Base-by-base conservation (phyloP, 2,329 filamentous ascomycete species). In the Remersonia thermophila region DNA sequence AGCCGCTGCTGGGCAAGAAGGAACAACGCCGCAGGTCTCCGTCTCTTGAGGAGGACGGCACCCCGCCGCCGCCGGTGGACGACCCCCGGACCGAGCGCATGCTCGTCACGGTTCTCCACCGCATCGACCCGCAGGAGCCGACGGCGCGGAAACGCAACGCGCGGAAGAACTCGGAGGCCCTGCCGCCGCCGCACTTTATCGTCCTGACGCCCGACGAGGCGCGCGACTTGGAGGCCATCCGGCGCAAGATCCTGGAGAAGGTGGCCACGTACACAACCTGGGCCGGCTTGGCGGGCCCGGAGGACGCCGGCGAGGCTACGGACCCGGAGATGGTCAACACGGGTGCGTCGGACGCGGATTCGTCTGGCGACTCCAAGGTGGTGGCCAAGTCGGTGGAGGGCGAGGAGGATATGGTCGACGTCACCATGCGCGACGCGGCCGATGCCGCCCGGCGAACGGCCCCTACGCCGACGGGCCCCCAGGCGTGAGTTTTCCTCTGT, bases 361-460 rank as follows among this genome's bases (percentile, higher is more conserved):
- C 76, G 3, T 77, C 77, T 3, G 73, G 71, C 8, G 81, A 82
- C 45, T 67, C 72, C 15, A 81, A 80, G 51, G 69, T 94, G 32
- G 73, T 80, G 39, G 80, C 84, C 30, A 71, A 75, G 18, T 94
- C 87, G 3, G 72, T 93, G 2, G 80, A 87, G 54, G 83, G 85
- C 8, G 89, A 95, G 55, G 87, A 95, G 42, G 84, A 84, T 42
- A 75, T 95, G 51, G 83, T 96, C 5, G 83, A 95, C 52, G 78
- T 98, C 12, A 83, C 82, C 1, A 87, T 95, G 79, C 77, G 76
- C 36, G 80, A 85, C 48, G 62, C 63, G 2, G 53, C 52, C 12
- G 62, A 68, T 39, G 45, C 47, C 20, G 9, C 9, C 9, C 20
- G 20, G 16, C 54, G 55, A 29, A 53, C 51, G 36, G 37, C 44